Conservation (phyloP, 1,284 basidiomycete species). For the Malassezia brasiliensis region DNA sequence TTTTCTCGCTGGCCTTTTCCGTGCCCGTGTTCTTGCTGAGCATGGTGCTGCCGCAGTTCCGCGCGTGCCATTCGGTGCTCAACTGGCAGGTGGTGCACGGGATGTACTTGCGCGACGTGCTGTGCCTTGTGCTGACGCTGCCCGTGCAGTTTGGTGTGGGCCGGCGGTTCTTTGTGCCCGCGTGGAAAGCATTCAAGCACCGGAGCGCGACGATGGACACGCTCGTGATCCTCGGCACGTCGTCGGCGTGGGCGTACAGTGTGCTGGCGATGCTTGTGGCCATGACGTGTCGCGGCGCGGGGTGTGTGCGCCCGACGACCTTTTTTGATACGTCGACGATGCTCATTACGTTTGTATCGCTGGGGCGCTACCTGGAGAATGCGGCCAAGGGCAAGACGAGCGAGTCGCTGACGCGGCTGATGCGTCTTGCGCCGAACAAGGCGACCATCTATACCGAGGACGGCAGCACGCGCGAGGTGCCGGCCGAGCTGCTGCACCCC, state of each 20-base stretch:
- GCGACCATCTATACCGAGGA: conserved; percentile 76
- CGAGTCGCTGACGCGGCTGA: conserved; percentile 87
- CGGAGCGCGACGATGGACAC: conserved; percentile 80
- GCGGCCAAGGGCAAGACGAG: conserved; percentile 93
- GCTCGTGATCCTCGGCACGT: conserved; percentile 86
- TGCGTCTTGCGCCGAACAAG: conserved; percentile 86
- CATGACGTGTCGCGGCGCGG: conserved; percentile 34
- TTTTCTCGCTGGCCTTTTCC: conserved; percentile 67
- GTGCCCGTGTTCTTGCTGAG: conserved; percentile 83
- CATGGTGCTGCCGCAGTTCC: conserved; percentile 66
- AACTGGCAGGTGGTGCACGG: conserved; percentile 33
- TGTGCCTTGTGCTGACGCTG: conserved; percentile 73
- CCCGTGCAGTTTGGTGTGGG: conserved; percentile 92
- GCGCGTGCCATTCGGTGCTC: conserved; percentile 48
- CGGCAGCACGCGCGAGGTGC: conserved; percentile 74
- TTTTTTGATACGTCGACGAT: conserved; percentile 99
- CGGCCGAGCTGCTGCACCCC: conserved; percentile 88
- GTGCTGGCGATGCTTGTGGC: conserved; percentile 56
- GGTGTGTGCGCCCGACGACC: conserved; percentile 67
- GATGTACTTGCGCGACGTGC: conserved; percentile 70
- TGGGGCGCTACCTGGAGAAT: conserved; percentile 92
- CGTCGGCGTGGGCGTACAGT: conserved; percentile 86
- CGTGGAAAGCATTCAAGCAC: conserved; percentile 83
- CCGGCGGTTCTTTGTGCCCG: conserved; percentile 72
- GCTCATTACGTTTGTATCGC: conserved; percentile 92